Base-by-base conservation (phyloP, 768 basidiomycete genomes). In the Auricularia heimuer region DNA sequence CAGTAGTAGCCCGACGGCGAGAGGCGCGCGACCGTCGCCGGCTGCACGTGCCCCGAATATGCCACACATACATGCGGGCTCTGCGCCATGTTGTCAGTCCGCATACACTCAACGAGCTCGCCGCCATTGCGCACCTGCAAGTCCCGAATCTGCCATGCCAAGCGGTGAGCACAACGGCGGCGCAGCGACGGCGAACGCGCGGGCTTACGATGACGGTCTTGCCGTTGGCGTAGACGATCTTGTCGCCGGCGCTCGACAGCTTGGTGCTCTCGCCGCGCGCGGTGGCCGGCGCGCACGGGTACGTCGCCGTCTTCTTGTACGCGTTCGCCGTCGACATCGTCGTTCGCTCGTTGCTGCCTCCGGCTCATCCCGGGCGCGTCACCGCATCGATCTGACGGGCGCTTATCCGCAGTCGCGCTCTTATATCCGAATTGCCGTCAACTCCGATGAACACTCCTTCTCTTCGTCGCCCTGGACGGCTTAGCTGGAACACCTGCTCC, bases 1-100 rank as follows among this genome's bases (percentile, higher is more conserved):
- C 91, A 94, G 76, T 98, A 98, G 76, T 87, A 97, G 34, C 96
- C 95, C 1, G 92, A 90, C 0, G 94, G 95, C 2, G 94, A 94
- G 70, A 97, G 84, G 44, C 92, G 85, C 14, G 96, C 95, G 18
- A 95, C 91, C 1, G 92, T 94, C 6, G 92, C 82, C 64, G 87
- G 87, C 68, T 93, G 87, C 3, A 87, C 83, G 75, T 97, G 94
- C 35, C 89, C 90, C 54, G 84, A 80, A 72, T 95, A 94, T 29
- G 86, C 80, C 12, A 79, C 79, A 12, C 86, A 82, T 4, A 83
- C 75, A 3, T 79, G 77, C 12, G 88, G 83, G 72, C 90, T 85
- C 94, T 94, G 68, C 47, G 64, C 56, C 29, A 61, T 54, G 64
- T 45, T 65, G 61, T 62, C 56, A 58, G 42, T 64, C 61, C 66